Conservation (phyloP, 73 alveolate species). For the Paramecium sonneborni region DNA sequence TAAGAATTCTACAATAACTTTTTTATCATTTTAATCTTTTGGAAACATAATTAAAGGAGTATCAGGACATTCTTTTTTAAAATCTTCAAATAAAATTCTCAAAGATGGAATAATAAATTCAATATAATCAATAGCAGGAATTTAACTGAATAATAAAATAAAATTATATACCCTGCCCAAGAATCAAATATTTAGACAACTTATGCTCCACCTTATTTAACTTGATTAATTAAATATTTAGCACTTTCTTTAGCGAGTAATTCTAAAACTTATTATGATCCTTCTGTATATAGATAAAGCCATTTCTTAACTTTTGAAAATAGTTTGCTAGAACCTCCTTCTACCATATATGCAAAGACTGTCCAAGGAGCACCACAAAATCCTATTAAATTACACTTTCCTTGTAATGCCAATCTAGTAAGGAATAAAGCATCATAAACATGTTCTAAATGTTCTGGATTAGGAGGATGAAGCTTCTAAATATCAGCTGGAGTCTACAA, state of each 20-base stretch:
- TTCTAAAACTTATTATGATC: slow-evolving; percentile 46
- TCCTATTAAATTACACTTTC: slow-evolving; percentile 69
- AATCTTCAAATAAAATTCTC: slow-evolving; percentile 65
- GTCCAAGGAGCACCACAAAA: slow-evolving; percentile 87
- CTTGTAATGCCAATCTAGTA: slow-evolving; percentile 73
- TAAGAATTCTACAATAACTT: slow-evolving; percentile 29
- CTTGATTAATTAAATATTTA: slow-evolving; percentile 70
- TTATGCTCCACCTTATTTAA: slow-evolving; percentile 77
- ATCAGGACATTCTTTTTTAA: slow-evolving; percentile 65
- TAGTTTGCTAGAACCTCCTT: slow-evolving; percentile 72
- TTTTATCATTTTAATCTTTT: slow-evolving; percentile 61
- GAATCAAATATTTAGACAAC: slow-evolving; percentile 80
- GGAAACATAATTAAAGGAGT: slow-evolving; percentile 78
- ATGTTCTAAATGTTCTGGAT: slow-evolving; percentile 69
- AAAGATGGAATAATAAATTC: slow-evolving; percentile 59
- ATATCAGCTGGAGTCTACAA: slow-evolving; percentile 70
- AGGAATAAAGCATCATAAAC: slow-evolving; percentile 75
- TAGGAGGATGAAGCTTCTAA: slow-evolving; percentile 54
- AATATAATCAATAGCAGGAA: slow-evolving; percentile 50
- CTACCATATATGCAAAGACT: slow-evolving; percentile 76
- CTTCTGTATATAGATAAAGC: slow-evolving; percentile 71
- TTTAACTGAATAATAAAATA: slow-evolving; percentile 53
- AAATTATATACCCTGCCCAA: slow-evolving; percentile 71
- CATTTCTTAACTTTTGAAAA: slow-evolving; percentile 75
- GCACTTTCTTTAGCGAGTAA: slow-evolving; percentile 65